Conservation (phyloP, 768 basidiomycete genomes). For the Jaapia argillacea region DNA sequence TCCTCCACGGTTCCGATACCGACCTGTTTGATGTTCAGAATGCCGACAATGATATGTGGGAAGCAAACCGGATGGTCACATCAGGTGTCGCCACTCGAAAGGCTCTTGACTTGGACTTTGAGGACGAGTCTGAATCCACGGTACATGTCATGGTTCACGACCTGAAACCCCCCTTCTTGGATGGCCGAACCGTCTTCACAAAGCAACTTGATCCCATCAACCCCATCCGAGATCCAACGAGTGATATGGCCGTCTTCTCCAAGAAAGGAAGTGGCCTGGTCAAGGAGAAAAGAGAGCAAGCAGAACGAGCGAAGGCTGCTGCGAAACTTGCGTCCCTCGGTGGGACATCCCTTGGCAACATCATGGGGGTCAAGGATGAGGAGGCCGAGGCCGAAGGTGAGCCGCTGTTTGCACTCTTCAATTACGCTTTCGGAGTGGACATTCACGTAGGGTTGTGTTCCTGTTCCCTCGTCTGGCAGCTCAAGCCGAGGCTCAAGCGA, state of each 20-base stretch:
- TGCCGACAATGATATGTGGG: conserved; percentile 97
- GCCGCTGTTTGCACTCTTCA: conserved; percentile 21
- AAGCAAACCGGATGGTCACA: conserved; percentile 94
- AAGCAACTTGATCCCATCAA: conserved; percentile 97
- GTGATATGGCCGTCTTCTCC: conserved; percentile 91
- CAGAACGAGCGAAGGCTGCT: conserved; percentile 92
- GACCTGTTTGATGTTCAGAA: conserved; percentile 42
- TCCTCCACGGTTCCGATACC: conserved; percentile 10
- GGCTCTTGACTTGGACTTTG: conserved; percentile 86
- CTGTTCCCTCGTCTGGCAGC: conserved; percentile 43
- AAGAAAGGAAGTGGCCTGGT: conserved; percentile 96
- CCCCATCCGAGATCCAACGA: conserved; percentile 86
- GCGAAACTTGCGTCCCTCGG: conserved; percentile 89
- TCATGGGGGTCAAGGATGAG: conserved; percentile 95
- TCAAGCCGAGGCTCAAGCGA: conserved; percentile 35
- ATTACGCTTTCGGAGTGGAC: conserved; percentile 41
- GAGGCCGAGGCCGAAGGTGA: conserved; percentile 87
- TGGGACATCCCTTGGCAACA: conserved; percentile 91
- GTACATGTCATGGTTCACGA: conserved; percentile 98
- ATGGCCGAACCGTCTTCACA: conserved; percentile 92
- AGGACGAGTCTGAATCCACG: conserved; percentile 92
- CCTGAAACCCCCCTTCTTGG: conserved; percentile 95
- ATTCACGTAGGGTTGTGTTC: conserved; percentile 61
- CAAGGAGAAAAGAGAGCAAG: conserved; percentile 92
- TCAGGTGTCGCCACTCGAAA: conserved; percentile 90